A percentile compares a stretch with the other conserved stretches of the same genome.
Conservation (phyloP, 2,329 filamentous ascomycete species). For the Colletotrichum plurivorum region DNA sequence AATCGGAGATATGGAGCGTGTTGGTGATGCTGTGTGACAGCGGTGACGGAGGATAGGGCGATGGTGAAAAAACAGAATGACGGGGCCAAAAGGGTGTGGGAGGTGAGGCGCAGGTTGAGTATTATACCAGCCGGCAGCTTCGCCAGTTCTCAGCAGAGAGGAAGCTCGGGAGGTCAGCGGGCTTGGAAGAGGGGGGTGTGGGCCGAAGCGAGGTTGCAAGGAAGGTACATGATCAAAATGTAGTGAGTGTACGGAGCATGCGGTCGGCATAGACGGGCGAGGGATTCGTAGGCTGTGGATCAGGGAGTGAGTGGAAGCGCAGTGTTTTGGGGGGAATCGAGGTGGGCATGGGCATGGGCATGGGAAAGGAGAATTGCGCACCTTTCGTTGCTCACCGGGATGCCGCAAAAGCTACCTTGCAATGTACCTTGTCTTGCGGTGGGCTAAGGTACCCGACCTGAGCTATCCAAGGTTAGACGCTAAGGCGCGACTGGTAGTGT, state of each 20-base stretch:
- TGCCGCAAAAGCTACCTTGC: slow-evolving; percentile 28
- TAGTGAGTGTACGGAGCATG: slow-evolving; percentile 1
- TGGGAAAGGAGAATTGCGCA: slow-evolving; percentile 41
- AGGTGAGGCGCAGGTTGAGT: slow-evolving; percentile 35
- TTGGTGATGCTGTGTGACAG: no score
- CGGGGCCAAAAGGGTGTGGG: background rate
- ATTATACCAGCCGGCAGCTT: slow-evolving; percentile 33
- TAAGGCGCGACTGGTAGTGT: slow-evolving; percentile 6
- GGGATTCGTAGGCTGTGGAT: slow-evolving; percentile 16
- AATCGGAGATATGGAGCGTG: background rate
- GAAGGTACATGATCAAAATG: background rate
- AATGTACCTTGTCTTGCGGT: background rate
- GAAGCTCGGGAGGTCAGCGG: slow-evolving; percentile 39
- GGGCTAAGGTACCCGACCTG: slow-evolving; percentile 33
- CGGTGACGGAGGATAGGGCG: background rate
- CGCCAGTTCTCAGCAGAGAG: background rate
- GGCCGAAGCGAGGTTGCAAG: slow-evolving; percentile 31
- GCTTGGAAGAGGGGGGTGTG: slow-evolving; percentile 25
- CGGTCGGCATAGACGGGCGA: slow-evolving; percentile 19
- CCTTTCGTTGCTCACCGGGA: slow-evolving; percentile 35
- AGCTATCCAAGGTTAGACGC: slow-evolving; percentile 27
- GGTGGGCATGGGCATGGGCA: slow-evolving; percentile 36
- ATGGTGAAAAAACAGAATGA: background rate
- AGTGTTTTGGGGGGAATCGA: slow-evolving; percentile 32
- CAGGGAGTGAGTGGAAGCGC: slow-evolving; percentile 20